Evolutionary conservation across 345 rosid genomes (phyloP).

Genomic region (Arabis alpina): DNA sequence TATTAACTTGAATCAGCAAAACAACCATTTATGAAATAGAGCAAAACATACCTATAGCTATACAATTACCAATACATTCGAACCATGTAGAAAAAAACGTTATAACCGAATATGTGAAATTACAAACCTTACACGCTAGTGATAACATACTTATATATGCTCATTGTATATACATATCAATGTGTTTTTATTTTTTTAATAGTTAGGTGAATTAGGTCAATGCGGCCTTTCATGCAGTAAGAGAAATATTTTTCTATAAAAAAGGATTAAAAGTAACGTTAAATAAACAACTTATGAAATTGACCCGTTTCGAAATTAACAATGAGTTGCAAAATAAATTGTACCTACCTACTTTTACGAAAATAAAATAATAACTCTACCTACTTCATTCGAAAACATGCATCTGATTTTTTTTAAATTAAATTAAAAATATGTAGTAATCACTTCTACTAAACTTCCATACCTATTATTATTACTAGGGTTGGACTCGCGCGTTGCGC

Average conservation of each 20-base stretch:
- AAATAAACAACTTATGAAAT: constrained; percentile 11
- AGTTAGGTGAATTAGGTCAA: constrained; percentile 41
- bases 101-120: no score
- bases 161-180: neutral
- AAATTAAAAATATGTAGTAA: neutral
- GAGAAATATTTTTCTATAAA: neutral
- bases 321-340: constrained; percentile 19
- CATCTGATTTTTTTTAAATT: neutral
- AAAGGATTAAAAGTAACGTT: neutral
- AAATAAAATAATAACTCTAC: constrained; percentile 16
- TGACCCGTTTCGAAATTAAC: constrained; percentile 27
- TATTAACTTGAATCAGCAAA: no score
- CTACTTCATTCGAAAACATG: constrained; percentile 36
- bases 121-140: no score
- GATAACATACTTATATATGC: neutral
- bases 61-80: no score
- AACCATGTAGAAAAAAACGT: no score
- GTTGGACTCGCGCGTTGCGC: no score
- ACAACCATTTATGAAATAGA: no score
- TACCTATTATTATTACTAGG: no score
- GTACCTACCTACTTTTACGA: constrained; percentile 32
- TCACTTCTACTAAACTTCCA: constrained; percentile 10
- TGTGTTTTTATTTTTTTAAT: constrained; percentile 15
- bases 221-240: constrained; percentile 28
- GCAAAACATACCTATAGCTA: no score